Evolutionary conservation across 805 yeast genomes (phyloP).

Genomic region (Zygosaccharomyces bailii): DNA sequence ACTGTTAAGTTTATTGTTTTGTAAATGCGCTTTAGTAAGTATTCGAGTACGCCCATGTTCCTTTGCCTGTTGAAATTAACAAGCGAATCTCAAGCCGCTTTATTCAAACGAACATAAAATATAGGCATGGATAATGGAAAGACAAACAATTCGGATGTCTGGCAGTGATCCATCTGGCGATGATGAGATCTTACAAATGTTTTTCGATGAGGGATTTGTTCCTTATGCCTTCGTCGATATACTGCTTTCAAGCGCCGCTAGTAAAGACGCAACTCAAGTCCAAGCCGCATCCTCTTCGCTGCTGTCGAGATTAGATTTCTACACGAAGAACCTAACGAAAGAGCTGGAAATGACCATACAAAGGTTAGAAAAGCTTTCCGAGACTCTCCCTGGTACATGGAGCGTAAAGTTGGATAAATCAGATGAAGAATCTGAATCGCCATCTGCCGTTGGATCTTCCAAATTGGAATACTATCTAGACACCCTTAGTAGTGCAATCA

Average conservation of each 20-base stretch:
- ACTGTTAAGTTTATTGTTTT: background rate
- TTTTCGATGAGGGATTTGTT: conserved; percentile 62
- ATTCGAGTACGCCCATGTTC: background rate
- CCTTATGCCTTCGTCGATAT: conserved; percentile 67
- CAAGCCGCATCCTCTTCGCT: conserved; percentile 50
- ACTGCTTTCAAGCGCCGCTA: conserved; percentile 44
- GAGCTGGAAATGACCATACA: conserved; percentile 51
- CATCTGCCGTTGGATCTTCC: conserved; percentile 42
- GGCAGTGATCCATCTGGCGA: conserved; percentile 9
- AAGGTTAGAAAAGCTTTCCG: conserved; percentile 48
- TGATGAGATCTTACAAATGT: conserved; percentile 55
- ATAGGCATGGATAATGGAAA: background rate
- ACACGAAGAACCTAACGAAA: conserved; percentile 54
- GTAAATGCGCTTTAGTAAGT: background rate
- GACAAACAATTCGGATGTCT: conserved; percentile 3
- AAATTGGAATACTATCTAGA: conserved; percentile 65
- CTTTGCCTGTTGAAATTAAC: background rate
- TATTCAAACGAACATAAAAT: no score
- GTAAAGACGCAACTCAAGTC: conserved; percentile 37
- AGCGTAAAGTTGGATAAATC: conserved; percentile 14
- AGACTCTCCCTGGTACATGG: conserved; percentile 44
- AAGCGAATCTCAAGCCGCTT: background rate
- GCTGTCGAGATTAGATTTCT: conserved; percentile 57
- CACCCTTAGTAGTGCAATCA: conserved; percentile 54
- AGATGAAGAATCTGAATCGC: conserved; percentile 17